These are phyloP conservation scores for Penicillium sp. DNA, from an alignment of 2,329 filamentous ascomycete species.

Conservation along the genomic window DNA sequence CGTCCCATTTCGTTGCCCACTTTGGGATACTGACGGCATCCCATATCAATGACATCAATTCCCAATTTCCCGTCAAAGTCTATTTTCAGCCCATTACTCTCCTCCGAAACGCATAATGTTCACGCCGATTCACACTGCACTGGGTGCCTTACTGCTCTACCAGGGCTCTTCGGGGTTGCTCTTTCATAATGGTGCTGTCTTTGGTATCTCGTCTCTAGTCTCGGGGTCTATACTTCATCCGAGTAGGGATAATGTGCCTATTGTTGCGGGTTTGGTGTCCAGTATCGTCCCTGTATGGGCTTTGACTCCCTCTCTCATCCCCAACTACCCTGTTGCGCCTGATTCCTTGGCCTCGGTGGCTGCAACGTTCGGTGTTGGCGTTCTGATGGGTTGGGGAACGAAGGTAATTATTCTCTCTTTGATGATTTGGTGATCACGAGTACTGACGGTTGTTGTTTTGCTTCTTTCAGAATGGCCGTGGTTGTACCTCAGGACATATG, in stretches of 20 bases:
- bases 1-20: background rate
- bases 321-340: conserved; percentile 41
- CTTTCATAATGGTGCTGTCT: conserved; percentile 51
- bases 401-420: conserved; percentile 40
- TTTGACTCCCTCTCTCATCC: conserved; percentile 47
- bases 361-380: conserved; percentile 43
- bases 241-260: conserved; percentile 42
- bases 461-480: conserved; percentile 43
- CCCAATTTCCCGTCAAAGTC: background rate
- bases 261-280: conserved; percentile 48
- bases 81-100: background rate
- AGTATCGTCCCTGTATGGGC: conserved; percentile 45
- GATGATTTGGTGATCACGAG: background rate
- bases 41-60: conserved; percentile 4
- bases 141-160: conserved; percentile 53
- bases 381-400: conserved; percentile 53
- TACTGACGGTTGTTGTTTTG: background rate
- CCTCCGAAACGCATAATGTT: conserved; percentile 44
- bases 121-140: conserved; percentile 52
- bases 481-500: conserved; percentile 59
- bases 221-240: conserved; percentile 43
- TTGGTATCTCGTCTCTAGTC: conserved; percentile 52
- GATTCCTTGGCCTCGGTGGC: conserved; percentile 35
- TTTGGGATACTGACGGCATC: background rate
- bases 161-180: conserved; percentile 52